These are phyloP conservation scores for Penicillium sp. DNA, from an alignment of 2,329 filamentous ascomycete genomes.

Conservation along the genomic window DNA sequence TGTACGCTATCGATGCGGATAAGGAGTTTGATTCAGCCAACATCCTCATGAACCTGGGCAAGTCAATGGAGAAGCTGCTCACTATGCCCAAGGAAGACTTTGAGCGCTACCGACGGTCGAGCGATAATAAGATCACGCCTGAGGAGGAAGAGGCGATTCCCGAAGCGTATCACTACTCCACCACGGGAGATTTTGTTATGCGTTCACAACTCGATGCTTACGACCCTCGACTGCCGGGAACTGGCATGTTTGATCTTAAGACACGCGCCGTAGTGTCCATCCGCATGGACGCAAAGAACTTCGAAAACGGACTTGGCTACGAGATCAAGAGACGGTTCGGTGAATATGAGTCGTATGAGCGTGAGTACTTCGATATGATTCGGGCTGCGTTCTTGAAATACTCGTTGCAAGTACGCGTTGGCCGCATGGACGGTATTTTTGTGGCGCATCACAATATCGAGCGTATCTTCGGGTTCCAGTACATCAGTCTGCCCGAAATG, in stretches of 20 bases:
- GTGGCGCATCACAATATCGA: constrained; percentile 94
- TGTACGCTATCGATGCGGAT: constrained; percentile 93
- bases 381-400: constrained; percentile 94
- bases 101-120: constrained; percentile 74
- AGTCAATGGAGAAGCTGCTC: constrained; percentile 94
- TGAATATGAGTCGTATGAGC: constrained; percentile 85
- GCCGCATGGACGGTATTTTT: constrained; percentile 98
- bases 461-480: constrained; percentile 97
- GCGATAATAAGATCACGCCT: constrained; percentile 63
- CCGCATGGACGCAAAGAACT: constrained; percentile 76
- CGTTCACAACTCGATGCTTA: constrained; percentile 91
- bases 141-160: constrained; percentile 69
- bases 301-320: constrained; percentile 76
- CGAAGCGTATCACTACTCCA: constrained; percentile 86
- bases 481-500: constrained; percentile 83
- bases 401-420: constrained; percentile 93
- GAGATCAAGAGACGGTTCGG: constrained; percentile 77
- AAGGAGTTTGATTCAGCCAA: constrained; percentile 86
- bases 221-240: constrained; percentile 81
- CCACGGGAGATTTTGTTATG: constrained; percentile 84
- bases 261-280: constrained; percentile 89
- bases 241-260: constrained; percentile 94
- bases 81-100: constrained; percentile 80
- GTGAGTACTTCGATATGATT: constrained; percentile 97
- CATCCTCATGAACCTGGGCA: constrained; percentile 86